Evolutionary conservation across 108 stramenopile species (phyloP).

Genomic region (Aurantiochytrium sp.): DNA sequence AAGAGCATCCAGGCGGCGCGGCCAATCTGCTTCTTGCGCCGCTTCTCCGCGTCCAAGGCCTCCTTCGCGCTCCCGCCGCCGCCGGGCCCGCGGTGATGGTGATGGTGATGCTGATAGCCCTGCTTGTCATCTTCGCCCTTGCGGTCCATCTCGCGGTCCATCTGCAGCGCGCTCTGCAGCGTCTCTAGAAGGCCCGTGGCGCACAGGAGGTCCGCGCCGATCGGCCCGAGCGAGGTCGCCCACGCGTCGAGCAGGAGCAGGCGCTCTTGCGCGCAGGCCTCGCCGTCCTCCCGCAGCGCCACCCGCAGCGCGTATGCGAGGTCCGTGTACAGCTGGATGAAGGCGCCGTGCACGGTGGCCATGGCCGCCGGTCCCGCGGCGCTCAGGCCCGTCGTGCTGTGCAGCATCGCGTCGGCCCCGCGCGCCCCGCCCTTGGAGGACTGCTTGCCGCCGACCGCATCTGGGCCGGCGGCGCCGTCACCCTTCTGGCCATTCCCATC

Average conservation of each 20-base stretch:
- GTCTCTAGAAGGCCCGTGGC: constrained; percentile 26
- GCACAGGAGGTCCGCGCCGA: not conserved
- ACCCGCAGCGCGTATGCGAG: not conserved
- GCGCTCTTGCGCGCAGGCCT: constrained; percentile 12
- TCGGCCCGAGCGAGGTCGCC: not conserved
- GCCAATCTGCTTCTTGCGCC: constrained; percentile 32
- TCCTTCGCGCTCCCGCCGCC: not conserved
- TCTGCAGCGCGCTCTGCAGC: not conserved
- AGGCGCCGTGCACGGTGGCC: not conserved
- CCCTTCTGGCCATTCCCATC: too few relatives aligned
- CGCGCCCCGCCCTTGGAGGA: not conserved
- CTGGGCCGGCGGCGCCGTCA: too few relatives aligned
- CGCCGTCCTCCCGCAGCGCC: not conserved
- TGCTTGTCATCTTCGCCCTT: not conserved
- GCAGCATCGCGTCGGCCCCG: not conserved
- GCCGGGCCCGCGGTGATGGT: too few relatives aligned
- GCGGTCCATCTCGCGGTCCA: not conserved
- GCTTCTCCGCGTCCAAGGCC: not conserved
- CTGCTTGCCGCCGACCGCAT: not conserved
- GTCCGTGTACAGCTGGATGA: not conserved
- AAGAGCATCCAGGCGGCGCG: constrained; percentile 43
- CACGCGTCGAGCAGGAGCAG: not conserved
- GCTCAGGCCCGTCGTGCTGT: not conserved
- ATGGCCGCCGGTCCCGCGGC: not conserved
- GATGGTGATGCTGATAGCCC: not conserved